Evolutionary conservation across 2,329 filamentous ascomycete genomes (phyloP).

Genomic region (Dothistroma pini): DNA sequence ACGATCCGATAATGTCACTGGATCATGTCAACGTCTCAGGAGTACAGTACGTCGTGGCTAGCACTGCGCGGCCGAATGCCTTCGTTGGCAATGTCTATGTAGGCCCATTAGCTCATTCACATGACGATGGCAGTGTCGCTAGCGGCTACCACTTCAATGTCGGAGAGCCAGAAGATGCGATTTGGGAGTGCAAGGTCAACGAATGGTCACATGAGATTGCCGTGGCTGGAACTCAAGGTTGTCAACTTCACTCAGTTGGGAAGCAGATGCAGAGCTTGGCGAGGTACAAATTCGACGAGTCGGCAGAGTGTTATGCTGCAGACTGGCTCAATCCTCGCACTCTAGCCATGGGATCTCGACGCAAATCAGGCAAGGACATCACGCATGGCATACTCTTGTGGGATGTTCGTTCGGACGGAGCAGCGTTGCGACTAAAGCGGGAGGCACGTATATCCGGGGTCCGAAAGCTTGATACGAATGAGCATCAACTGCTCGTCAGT

Average conservation of each 20-base stretch:
- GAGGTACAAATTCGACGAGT: neutral
- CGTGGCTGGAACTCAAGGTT: neutral
- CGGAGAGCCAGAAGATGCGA: neutral
- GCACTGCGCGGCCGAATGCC: neutral
- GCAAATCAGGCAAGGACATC: neutral
- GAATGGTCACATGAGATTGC: neutral
- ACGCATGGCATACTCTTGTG: constrained; percentile 16
- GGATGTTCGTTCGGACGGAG: constrained; percentile 14
- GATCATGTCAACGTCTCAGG: neutral
- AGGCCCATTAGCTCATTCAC: neutral
- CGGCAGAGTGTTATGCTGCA: neutral
- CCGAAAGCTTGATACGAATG: constrained; percentile 3
- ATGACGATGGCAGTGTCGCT: neutral
- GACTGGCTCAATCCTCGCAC: constrained; percentile 14
- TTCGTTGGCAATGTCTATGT: constrained; percentile 6
- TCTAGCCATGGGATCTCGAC: constrained; percentile 10
- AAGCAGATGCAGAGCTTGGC: constrained; percentile 5
- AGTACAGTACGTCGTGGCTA: neutral
- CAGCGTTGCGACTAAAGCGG: constrained; percentile 11
- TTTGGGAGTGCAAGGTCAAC: constrained; percentile 14
- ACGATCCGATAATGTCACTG: constrained; percentile 3
- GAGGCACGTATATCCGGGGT: constrained; percentile 11
- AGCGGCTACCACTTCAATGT: neutral
- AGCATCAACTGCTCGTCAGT: constrained; percentile 16
- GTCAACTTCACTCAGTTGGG: neutral